Conservation (phyloP, 192 early-diverging fungal species). For the Piromyces finnis region DNA sequence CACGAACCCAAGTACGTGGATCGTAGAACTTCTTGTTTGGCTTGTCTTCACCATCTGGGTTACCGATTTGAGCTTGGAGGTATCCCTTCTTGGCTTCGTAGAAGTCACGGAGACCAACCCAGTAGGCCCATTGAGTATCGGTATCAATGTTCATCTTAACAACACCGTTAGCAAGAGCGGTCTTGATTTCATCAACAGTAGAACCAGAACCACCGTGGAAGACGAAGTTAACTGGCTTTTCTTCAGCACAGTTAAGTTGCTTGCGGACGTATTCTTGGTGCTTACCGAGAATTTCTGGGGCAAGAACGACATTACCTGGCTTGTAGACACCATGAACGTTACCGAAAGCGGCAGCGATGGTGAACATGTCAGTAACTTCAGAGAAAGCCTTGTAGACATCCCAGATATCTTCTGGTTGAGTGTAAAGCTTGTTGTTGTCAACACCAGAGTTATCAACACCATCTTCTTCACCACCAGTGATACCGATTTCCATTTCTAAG, state of each 20-base stretch:
- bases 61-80: constrained; percentile 82
- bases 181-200: constrained; percentile 56
- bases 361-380: constrained; percentile 70
- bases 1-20: constrained; percentile 81
- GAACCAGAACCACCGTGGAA: constrained; percentile 97
- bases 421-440: constrained; percentile 81
- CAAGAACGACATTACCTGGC: constrained; percentile 86
- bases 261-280: constrained; percentile 70
- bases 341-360: constrained; percentile 89
- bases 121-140: constrained; percentile 96
- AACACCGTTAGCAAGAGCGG: constrained; percentile 64
- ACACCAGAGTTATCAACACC: constrained; percentile 90
- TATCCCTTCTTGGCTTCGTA: constrained; percentile 77
- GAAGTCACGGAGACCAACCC: constrained; percentile 68
- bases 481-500: constrained; percentile 97
- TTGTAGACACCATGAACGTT: constrained; percentile 95
- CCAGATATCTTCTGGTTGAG: constrained; percentile 89
- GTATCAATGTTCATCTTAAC: constrained; percentile 99
- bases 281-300: constrained; percentile 80
- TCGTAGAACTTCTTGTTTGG: constrained; percentile 99
- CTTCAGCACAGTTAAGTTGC: constrained; percentile 26
- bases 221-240: constrained; percentile 83
- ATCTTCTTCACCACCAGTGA: constrained; percentile 96
- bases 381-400: constrained; percentile 84
- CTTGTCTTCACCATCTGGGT: constrained; percentile 86